Conservation (phyloP, 202 grass and related monocot species). For the Zoysia matrella region DNA sequence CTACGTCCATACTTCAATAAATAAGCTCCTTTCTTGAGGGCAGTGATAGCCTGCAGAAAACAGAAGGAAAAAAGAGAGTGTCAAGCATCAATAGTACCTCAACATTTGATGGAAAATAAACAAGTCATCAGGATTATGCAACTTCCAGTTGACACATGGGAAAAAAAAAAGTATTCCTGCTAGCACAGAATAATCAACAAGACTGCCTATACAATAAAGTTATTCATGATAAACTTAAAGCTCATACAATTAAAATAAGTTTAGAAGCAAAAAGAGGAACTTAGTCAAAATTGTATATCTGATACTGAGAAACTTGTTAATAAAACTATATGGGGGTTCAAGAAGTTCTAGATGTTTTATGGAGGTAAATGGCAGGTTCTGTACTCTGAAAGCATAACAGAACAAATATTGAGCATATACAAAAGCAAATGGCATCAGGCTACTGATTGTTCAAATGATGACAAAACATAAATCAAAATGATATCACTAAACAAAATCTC, state of each 20-base stretch:
- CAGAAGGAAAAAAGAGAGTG: constrained; percentile 19
- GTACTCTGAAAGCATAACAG: neutral
- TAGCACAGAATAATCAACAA: neutral
- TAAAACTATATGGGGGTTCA: neutral
- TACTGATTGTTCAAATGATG: neutral
- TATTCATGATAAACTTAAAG: neutral
- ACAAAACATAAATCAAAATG: neutral
- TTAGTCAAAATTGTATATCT: neutral
- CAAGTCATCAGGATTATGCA: neutral
- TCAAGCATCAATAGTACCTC: constrained; percentile 25
- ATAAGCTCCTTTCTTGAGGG: too few relatives aligned
- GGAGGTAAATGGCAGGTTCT: neutral
- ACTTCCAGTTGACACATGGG: constrained; percentile 4
- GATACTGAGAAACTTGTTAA: neutral
- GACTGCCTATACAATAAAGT: neutral
- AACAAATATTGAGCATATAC: neutral
- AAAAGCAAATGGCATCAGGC: neutral
- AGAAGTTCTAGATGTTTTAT: neutral
- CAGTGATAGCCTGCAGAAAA: constrained; percentile 77
- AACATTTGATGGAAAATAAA: constrained; percentile 13
- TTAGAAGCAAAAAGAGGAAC: too few relatives aligned
- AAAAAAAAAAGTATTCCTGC: neutral
- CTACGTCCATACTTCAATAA: too few relatives aligned
- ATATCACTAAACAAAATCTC: neutral
- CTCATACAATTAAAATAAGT: too few relatives aligned